Conservation (phyloP, 257 asterid species). For the Solanum chmielewskii region DNA sequence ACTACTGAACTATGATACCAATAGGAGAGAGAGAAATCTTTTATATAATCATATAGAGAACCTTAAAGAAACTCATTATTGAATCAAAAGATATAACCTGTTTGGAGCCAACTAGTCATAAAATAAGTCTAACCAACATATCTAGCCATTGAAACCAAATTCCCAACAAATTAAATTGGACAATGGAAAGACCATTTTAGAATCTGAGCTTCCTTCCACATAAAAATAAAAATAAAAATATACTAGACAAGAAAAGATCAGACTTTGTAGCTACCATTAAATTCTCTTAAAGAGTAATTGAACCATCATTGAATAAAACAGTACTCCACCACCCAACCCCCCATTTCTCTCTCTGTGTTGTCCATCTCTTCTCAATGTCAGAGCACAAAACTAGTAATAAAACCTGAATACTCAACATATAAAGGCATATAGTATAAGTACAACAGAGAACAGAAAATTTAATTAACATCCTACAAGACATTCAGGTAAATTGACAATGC, state of each 20-base stretch:
- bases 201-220: neutral
- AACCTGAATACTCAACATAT: neutral
- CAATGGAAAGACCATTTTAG: neutral
- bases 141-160: neutral
- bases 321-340: neutral
- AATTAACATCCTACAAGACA: neutral
- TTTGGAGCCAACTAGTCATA: neutral
- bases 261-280: neutral
- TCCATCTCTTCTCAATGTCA: neutral
- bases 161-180: constrained; percentile 1
- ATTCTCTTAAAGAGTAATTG: neutral
- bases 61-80: neutral
- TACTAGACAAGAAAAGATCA: neutral
- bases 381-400: neutral
- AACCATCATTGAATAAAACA: neutral
- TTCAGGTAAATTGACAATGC: neutral
- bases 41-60: neutral
- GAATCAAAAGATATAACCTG: neutral
- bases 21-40: neutral
- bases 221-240: neutral
- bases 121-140: neutral
- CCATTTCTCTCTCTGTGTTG: neutral
- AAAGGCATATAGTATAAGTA: neutral
- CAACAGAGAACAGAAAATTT: neutral
- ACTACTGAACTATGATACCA: neutral